These are phyloP conservation scores for Wickerhamomyces rabaulensis DNA, from an alignment of 805 yeast species.

Conservation along the genomic window DNA sequence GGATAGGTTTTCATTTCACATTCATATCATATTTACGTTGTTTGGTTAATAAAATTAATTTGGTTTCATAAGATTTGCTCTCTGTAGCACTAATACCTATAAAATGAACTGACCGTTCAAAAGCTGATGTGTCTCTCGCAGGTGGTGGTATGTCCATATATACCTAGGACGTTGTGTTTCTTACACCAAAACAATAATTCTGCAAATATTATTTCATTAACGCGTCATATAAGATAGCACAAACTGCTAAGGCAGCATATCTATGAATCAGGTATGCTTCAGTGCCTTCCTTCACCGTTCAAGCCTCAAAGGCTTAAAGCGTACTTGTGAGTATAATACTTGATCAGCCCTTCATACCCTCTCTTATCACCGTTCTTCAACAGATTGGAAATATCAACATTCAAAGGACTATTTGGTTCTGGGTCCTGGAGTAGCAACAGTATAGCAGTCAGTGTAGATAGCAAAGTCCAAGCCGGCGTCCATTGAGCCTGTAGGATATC, in stretches of 20 bases:
- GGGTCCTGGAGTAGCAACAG: slow-evolving; percentile 55
- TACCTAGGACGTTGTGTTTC: no score
- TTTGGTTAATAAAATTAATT: background rate
- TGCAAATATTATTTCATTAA: no score
- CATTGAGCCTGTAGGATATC: slow-evolving; percentile 57
- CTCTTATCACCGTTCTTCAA: slow-evolving; percentile 40
- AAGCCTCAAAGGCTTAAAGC: slow-evolving; percentile 9
- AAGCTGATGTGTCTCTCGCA: no score
- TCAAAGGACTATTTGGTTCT: slow-evolving; percentile 67
- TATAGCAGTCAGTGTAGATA: slow-evolving; percentile 51
- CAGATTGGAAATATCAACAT: slow-evolving; percentile 63
- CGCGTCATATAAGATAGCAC: background rate
- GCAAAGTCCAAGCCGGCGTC: slow-evolving; percentile 73
- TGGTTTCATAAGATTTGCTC: background rate
- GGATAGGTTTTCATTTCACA: background rate
- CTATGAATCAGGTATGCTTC: no score
- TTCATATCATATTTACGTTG: background rate
- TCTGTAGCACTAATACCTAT: no score
- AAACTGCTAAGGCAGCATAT: no score
- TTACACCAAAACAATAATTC: no score
- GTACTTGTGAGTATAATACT: slow-evolving; percentile 30
- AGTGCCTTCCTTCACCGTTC: no score
- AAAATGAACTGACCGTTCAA: no score
- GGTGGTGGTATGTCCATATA: no score
- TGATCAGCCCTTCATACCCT: slow-evolving; percentile 39